Base-by-base conservation (phyloP, 768 basidiomycete species). In the Melanogaster broomeanus region DNA sequence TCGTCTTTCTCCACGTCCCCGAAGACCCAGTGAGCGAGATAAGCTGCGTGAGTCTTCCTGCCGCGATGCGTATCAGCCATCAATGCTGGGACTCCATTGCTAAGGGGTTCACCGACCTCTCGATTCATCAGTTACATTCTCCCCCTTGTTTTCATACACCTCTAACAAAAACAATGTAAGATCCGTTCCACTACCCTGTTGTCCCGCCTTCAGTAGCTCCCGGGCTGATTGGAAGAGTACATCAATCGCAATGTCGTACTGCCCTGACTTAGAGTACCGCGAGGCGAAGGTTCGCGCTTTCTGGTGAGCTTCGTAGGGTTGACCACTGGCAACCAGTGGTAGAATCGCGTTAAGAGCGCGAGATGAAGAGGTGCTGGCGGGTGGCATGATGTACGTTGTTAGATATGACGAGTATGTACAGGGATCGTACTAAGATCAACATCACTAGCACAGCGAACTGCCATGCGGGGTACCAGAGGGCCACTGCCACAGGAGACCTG, bases 211-310 rank as follows among this genome's bases (percentile, higher is more conserved):
- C 58, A 98, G 74, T 25, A 99, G 77, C 65, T 93, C 92, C 45
- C 88, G 79, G 2, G 93, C 87, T 39, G 86, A 87, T 62, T 93
- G 89, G 71, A 97, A 98, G 44, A 98, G 83, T 5, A 98, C 89
- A 68, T 95, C 88, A 69, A 93, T 89, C 16, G 97, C 95, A 13
- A 86, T 86, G 63, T 87, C 86, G 63, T 87, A 86, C 59, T 95
- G 88, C 3, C 76, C 77, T 3, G 90, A 82, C 74, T 93, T 93
- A 45, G 78, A 76, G 67, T 92, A 92, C 61, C 95, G 81, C 4
- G 94, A 86, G 5, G 93, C 93, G 58, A 96, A 97, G 16, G 95
- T 98, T 24, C 96, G 83, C 10, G 94, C 93, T 72, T 98, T 98
- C 70, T 98, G 95, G 61, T 98, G 96, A 0, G 95, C 95, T 55